Conservation (phyloP, 176 grass and related monocot genomes). For the Cenchrus purpureus region DNA sequence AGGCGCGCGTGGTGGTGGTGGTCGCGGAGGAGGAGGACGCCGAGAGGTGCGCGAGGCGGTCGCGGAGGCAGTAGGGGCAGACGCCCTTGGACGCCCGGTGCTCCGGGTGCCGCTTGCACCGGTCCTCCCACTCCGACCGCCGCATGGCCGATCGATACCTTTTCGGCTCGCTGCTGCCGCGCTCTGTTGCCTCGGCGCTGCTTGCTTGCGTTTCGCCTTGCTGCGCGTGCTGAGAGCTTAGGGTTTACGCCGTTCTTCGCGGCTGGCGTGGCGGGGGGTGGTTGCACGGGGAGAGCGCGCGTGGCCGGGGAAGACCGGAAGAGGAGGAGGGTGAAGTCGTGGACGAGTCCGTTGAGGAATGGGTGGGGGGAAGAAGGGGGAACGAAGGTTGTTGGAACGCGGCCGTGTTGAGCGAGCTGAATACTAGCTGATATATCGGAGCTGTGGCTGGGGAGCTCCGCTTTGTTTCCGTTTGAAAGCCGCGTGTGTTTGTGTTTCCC, state of each 20-base stretch:
- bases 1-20: slow-evolving; percentile 64
- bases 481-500: neutral
- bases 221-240: neutral
- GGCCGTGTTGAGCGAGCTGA: neutral
- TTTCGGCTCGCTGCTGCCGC: neutral
- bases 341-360: neutral
- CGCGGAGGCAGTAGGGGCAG: slow-evolving; percentile 83
- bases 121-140: slow-evolving; percentile 74
- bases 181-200: neutral
- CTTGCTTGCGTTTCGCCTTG: neutral
- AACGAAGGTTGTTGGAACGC: neutral
- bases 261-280: neutral
- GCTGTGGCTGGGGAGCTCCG: no score
- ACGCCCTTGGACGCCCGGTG: slow-evolving; percentile 82
- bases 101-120: slow-evolving; percentile 85
- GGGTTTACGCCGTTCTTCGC: neutral
- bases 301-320: accelerated
- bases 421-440: neutral
- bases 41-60: slow-evolving; percentile 76
- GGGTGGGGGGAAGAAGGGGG: neutral
- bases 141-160: slow-evolving; percentile 38
- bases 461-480: neutral
- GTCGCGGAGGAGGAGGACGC: slow-evolving; percentile 69
- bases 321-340: neutral
- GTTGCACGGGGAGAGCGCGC: neutral